phyloP scores from a whole-genome alignment of 2,329 filamentous ascomycete genomes.

The Fusarium camptoceras region DNA sequence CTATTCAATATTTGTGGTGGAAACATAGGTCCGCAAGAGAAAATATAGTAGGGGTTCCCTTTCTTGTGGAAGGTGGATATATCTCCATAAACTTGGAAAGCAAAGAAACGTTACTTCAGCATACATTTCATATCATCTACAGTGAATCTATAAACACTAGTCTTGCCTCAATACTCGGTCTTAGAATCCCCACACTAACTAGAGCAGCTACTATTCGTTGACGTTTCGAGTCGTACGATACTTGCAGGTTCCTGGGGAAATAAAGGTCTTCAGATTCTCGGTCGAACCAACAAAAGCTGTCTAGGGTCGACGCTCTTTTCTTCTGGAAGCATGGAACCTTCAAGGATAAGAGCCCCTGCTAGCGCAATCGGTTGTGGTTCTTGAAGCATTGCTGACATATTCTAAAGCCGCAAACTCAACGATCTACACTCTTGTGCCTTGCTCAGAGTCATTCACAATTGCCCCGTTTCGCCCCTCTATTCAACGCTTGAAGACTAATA shows the following conservation, averaged over 20 bases:
- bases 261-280: slow-evolving; percentile 6
- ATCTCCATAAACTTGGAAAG: not conserved
- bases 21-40: not conserved
- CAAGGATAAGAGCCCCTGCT: slow-evolving; percentile 40
- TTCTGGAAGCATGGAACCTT: slow-evolving; percentile 30
- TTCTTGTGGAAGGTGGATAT: slow-evolving; percentile 2
- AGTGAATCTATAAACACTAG: not conserved
- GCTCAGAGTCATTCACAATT: not conserved
- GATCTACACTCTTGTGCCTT: not conserved
- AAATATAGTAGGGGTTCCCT: slow-evolving; percentile 32
- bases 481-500: not conserved
- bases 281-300: slow-evolving; percentile 8
- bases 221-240: not conserved
- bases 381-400: slow-evolving; percentile 13
- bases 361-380: slow-evolving; percentile 30
- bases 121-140: not conserved
- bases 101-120: not conserved
- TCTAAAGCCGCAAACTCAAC: slow-evolving; percentile 21
- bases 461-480: not conserved
- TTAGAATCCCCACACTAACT: slow-evolving; percentile 1
- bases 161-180: not conserved
- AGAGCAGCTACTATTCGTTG: not conserved
- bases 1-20: not conserved
- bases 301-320: slow-evolving; percentile 2
- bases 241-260: not conserved